These are phyloP conservation scores for Aspergillus haitiensis DNA, from an alignment of 495 filamentous ascomycete species.

Conservation along the genomic window DNA sequence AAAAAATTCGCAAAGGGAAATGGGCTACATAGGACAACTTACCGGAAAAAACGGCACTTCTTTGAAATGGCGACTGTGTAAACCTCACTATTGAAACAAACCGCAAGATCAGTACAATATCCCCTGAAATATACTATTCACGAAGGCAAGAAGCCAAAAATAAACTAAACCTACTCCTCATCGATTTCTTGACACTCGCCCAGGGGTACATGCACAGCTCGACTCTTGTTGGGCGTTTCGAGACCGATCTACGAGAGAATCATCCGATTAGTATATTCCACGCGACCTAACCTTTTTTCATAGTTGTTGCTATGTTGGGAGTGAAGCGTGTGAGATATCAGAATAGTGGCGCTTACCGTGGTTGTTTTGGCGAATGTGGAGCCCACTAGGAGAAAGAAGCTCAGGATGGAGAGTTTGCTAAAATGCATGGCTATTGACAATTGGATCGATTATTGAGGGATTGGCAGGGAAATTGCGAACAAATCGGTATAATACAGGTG, in stretches of 20 bases:
- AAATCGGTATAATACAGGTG: too few species aligned
- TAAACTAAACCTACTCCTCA: constrained; percentile 11
- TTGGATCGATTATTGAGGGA: not conserved
- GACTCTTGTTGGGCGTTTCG: constrained; percentile 15
- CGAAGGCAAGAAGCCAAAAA: too few species aligned
- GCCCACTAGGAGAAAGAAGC: constrained; percentile 4
- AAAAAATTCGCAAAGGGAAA: not conserved
- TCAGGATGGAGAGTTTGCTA: constrained; percentile 2
- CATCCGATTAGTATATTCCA: not conserved
- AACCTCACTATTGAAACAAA: constrained; percentile 7
- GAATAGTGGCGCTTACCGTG: constrained; percentile 2
- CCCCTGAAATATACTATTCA: not conserved
- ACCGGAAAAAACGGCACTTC: constrained; percentile 18
- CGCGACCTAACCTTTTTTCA: not conserved
- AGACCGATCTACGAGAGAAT: constrained; percentile 18
- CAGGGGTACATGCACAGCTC: constrained; percentile 9
- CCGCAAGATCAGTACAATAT: not conserved
- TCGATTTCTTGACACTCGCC: constrained; percentile 16
- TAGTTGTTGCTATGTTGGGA: too few species aligned
- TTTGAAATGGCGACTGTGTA: constrained; percentile 11
- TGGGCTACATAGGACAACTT: not conserved
- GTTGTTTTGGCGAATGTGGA: constrained; percentile 12
- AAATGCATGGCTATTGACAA: not conserved
- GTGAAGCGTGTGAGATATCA: not conserved
- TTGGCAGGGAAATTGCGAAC: not conserved